Evolutionary conservation across 1,284 basidiomycete genomes (phyloP).

Genomic region (Tremellales sp.): DNA sequence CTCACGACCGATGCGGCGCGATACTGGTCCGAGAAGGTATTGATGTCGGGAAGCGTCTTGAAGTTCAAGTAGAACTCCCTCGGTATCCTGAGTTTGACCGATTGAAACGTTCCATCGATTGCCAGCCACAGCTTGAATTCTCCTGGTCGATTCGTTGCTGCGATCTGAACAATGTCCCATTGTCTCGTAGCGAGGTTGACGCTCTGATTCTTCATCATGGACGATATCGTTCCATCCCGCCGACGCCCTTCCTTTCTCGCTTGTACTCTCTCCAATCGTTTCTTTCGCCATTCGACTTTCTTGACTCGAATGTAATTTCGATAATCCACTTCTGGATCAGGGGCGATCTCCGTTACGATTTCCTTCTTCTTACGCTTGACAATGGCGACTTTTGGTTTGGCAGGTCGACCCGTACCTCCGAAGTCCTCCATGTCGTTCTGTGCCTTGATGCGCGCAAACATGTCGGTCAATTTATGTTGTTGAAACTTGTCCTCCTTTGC

Average conservation of each 20-base stretch:
- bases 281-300: slow-evolving; percentile 73
- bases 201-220: slow-evolving; percentile 73
- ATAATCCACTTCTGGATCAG: slow-evolving; percentile 65
- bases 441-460: slow-evolving; percentile 65
- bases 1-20: slow-evolving; percentile 68
- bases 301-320: slow-evolving; percentile 75
- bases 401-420: slow-evolving; percentile 40
- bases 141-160: slow-evolving; percentile 69
- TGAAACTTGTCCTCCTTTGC: slow-evolving; percentile 93
- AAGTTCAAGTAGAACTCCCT: slow-evolving; percentile 92
- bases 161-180: slow-evolving; percentile 94
- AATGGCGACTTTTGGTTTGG: slow-evolving; percentile 52
- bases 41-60: slow-evolving; percentile 60
- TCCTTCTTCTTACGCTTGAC: slow-evolving; percentile 55
- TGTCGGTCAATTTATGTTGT: slow-evolving; percentile 95
- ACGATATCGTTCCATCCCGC: slow-evolving; percentile 55
- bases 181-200: slow-evolving; percentile 62
- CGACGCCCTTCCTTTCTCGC: slow-evolving; percentile 49
- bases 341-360: slow-evolving; percentile 45
- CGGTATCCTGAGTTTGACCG: slow-evolving; percentile 77
- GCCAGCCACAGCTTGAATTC: slow-evolving; percentile 88
- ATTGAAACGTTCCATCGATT: slow-evolving; percentile 72
- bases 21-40: slow-evolving; percentile 69
- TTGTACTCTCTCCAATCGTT: slow-evolving; percentile 52
- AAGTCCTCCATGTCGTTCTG: slow-evolving; percentile 54